Base-by-base conservation (phyloP, 108 stramenopile genomes). In the Skeletonema grethae region DNA sequence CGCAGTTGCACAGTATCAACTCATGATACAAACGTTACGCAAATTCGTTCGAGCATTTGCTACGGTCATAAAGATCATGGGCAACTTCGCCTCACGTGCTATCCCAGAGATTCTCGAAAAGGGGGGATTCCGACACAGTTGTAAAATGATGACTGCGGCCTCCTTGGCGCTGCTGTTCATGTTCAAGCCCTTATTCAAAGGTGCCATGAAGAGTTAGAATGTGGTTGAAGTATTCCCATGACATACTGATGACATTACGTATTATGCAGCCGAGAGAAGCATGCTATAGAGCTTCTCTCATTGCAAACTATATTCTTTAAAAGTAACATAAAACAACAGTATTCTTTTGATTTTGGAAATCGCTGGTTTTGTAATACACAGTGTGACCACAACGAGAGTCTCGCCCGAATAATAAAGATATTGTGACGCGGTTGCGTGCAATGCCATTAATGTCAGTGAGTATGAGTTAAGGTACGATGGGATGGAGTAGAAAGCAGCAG, bases 101-200 rank as follows among this genome's bases (percentile, higher is more conserved):
- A 45, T 76, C 12, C 60, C 66, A 18, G 50, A 67, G 12, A 76
- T 76, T 56, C 61, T 76, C 39, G 67, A 76, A 28, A 61, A 68
- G 35, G 75, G 75, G 30, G 75, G 75, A 18, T 56, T 76, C 32
- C 50, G 61, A 28, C 66, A 76, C 32, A 59, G 39, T 29, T 28
- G 67, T 12, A 35, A 39, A 9, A 68, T 76, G 61, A 48, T 61
- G 50, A 48, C 58, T 18, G 61, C 62, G 4, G 61, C 67, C 3
- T 57, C 36, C 30, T 41, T 68, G 30, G 67, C 67, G 24, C 39
- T 76, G 20, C 31, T 76, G 29, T 24, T 76, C 34, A 63, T 68
- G 75, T 67, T 76, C 57, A 56, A 64, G 20, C 75, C 75, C 1
- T 50, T 76, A 35, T 68, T 76, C 53, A 50, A 18, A 28, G 75